Evolutionary conservation across 148 eudicot genomes (phyloP).

Genomic region (Selenicereus undatus): DNA sequence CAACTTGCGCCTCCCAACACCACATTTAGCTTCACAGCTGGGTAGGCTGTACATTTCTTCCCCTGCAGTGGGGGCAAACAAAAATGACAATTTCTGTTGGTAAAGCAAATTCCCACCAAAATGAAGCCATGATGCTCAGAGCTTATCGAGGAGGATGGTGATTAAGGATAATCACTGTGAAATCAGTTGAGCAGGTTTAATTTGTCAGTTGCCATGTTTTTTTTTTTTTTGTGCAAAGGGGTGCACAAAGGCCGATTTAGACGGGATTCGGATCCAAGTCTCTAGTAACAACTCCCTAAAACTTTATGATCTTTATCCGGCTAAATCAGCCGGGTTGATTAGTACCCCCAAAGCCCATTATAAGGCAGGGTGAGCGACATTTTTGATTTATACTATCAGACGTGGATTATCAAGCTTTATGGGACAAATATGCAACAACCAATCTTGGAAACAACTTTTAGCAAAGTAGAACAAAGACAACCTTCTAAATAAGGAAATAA

Average conservation of each 20-base stretch:
- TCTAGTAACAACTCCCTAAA: too few relatives aligned
- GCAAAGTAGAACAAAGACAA: not conserved
- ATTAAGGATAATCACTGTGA: too few relatives aligned
- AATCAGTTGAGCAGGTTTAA: too few relatives aligned
- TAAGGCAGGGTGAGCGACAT: too few relatives aligned
- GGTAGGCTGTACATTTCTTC: constrained; percentile 91
- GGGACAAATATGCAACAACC: not conserved
- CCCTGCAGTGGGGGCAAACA: constrained; percentile 43
- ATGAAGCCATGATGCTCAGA: not conserved
- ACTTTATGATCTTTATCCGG: too few relatives aligned
- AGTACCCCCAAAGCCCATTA: too few relatives aligned
- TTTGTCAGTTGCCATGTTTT: too few relatives aligned
- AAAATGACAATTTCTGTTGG: not conserved
- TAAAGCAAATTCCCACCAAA: not conserved
- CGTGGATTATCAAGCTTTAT: not conserved
- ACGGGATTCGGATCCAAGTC: too few relatives aligned
- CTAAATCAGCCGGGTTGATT: too few relatives aligned
- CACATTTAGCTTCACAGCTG: constrained; percentile 89
- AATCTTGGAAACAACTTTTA: not conserved
- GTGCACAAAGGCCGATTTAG: too few relatives aligned
- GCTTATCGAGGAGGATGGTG: too few relatives aligned
- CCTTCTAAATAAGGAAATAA: not conserved
- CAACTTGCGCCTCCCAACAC: constrained; percentile 73
- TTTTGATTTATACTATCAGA: not conserved
- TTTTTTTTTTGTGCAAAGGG: too few relatives aligned